A percentile compares a stretch with the other conserved stretches of the same genome.
These are phyloP conservation scores for Primulina tabacum DNA, from an alignment of 257 asterid species.

Conservation along the genomic window DNA sequence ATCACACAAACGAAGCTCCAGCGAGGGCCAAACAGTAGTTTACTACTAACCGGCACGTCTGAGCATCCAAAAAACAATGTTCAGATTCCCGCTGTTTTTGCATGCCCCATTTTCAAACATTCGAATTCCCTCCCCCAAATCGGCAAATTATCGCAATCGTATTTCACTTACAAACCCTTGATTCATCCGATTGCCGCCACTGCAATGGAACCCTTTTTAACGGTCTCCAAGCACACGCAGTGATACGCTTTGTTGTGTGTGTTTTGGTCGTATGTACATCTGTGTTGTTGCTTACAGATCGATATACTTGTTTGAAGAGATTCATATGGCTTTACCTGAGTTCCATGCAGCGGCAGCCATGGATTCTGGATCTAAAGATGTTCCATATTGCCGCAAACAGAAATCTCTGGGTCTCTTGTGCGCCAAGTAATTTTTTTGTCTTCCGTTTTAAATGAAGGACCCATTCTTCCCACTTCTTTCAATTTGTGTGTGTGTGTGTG, in stretches of 20 bases:
- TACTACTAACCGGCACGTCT: slow-evolving; percentile 28
- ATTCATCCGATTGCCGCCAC: slow-evolving; percentile 45
- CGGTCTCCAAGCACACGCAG: slow-evolving; percentile 33
- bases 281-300: neutral
- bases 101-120: slow-evolving; percentile 59
- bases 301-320: neutral
- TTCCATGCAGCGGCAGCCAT: slow-evolving; percentile 23
- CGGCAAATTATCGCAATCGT: slow-evolving; percentile 1
- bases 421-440: slow-evolving; percentile 59
- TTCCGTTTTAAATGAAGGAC: neutral
- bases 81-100: slow-evolving; percentile 57
- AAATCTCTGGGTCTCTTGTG: slow-evolving; percentile 90
- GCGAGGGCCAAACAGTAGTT: slow-evolving; percentile 31
- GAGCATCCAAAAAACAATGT: slow-evolving; percentile 18
- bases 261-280: neutral
- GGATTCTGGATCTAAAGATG: slow-evolving; percentile 60
- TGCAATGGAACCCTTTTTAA: slow-evolving; percentile 47
- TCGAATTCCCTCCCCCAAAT: slow-evolving; percentile 58
- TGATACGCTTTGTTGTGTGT: slow-evolving; percentile 10
- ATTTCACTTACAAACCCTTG: slow-evolving; percentile 27
- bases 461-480: neutral
- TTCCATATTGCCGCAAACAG: slow-evolving; percentile 86
- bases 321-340: slow-evolving; percentile 28
- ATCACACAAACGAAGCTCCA: neutral
- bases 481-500: neutral